Percentiles rank a stretch among this genome's conserved stretches.
phyloP scores from a whole-genome alignment of 805 yeast genomes.

The Cephaloascus albidus region DNA sequence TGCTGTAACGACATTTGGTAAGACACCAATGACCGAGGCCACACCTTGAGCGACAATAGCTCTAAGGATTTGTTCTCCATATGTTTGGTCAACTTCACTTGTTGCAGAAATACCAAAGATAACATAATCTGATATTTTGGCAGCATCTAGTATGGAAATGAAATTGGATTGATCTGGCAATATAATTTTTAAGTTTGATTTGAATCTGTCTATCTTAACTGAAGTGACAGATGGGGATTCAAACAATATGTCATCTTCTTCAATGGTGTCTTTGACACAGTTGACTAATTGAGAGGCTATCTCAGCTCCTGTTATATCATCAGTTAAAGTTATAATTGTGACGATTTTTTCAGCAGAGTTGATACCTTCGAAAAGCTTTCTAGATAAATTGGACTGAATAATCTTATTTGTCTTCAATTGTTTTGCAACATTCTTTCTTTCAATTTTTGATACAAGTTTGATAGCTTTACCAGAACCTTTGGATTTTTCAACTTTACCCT shows the following conservation, averaged over 20 bases:
- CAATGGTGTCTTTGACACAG: constrained; percentile 17
- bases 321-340: constrained; percentile 70
- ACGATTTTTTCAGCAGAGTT: constrained; percentile 79
- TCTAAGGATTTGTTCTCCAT: constrained; percentile 86
- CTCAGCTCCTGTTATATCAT: constrained; percentile 50
- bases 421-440: constrained; percentile 69
- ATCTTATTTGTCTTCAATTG: constrained; percentile 75
- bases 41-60: constrained; percentile 90
- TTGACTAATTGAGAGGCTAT: constrained; percentile 45
- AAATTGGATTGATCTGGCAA: constrained; percentile 63
- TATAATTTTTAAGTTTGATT: constrained; percentile 64
- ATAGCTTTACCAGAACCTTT: constrained; percentile 22
- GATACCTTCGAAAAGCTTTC: constrained; percentile 72
- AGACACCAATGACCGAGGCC: constrained; percentile 69
- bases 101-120: constrained; percentile 84
- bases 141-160: constrained; percentile 70
- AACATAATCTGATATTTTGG: constrained; percentile 83
- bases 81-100: constrained; percentile 66
- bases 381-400: constrained; percentile 41
- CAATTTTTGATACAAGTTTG: constrained; percentile 35
- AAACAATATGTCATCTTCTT: constrained; percentile 19
- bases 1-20: constrained; percentile 59
- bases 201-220: constrained; percentile 54
- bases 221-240: constrained; percentile 41
- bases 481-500: constrained; percentile 82